phyloP scores from a whole-genome alignment of 805 yeast species.

The Candida qinlingensis region DNA sequence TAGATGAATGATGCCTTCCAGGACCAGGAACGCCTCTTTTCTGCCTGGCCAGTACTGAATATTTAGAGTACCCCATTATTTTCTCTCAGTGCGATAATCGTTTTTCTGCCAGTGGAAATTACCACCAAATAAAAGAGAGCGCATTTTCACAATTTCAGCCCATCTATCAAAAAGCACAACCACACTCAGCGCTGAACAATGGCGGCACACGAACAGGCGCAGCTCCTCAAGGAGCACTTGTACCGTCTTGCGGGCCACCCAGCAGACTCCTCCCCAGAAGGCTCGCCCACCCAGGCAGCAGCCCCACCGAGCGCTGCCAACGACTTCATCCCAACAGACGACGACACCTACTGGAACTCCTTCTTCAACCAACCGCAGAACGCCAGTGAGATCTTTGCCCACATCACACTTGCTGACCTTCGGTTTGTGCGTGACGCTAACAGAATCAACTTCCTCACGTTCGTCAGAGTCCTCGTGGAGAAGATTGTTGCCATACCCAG shows the following conservation, averaged over 20 bases:
- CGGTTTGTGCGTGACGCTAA: conserved; percentile 55
- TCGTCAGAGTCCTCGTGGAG: conserved; percentile 38
- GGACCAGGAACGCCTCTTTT: too few relatives aligned
- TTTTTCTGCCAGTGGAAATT: not conserved
- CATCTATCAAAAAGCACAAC: not conserved
- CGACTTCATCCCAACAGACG: conserved; percentile 17
- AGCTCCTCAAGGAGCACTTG: not conserved
- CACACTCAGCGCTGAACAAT: not conserved
- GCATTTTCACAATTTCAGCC: not conserved
- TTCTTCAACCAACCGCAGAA: conserved; percentile 46
- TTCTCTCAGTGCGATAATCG: too few relatives aligned
- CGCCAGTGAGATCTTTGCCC: conserved; percentile 52
- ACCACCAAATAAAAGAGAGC: not conserved
- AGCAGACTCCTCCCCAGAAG: not conserved
- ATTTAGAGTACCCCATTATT: too few relatives aligned
- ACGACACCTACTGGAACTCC: conserved; percentile 39
- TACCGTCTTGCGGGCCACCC: not conserved
- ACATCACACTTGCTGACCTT: conserved; percentile 54
- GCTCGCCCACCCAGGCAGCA: not conserved
- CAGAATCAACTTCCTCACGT: conserved; percentile 47
- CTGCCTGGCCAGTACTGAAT: too few relatives aligned
- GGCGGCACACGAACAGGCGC: not conserved
- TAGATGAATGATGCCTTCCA: too few relatives aligned
- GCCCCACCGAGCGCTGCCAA: not conserved
- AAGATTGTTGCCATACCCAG: conserved; percentile 22